Percentiles rank a stretch among this genome's conserved stretches.
Conservation (phyloP, 305 asterid species). For the Fraxinus albicans region DNA sequence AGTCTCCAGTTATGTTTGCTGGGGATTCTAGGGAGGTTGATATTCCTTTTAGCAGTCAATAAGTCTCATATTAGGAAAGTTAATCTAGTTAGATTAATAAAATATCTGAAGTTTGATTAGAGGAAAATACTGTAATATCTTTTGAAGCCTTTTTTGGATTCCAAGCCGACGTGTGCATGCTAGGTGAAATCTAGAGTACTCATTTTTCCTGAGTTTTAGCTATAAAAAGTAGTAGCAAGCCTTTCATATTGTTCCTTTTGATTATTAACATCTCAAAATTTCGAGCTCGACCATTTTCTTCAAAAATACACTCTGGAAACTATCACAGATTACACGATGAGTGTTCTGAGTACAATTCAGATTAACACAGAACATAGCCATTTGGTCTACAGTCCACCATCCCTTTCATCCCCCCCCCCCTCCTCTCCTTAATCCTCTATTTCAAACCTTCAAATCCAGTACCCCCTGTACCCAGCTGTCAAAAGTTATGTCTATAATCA, state of each 20-base stretch:
- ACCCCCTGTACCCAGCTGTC: too few species aligned
- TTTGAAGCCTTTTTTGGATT: background rate
- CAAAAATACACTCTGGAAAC: background rate
- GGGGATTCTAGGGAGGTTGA: background rate
- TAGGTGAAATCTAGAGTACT: background rate
- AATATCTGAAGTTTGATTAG: background rate
- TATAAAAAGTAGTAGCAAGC: background rate
- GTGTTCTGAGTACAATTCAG: background rate
- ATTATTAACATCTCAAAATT: background rate
- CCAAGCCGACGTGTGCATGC: background rate
- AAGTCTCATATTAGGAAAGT: background rate
- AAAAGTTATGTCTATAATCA: too few species aligned
- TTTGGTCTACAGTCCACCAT: background rate
- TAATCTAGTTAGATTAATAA: background rate
- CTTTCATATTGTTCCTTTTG: background rate
- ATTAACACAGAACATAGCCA: slow-evolving; percentile 34
- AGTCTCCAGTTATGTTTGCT: background rate
- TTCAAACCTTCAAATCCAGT: too few species aligned
- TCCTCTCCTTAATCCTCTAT: background rate
- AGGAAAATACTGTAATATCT: background rate
- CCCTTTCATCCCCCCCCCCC: background rate
- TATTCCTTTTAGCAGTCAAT: background rate
- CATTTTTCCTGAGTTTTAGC: background rate
- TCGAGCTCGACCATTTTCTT: background rate
- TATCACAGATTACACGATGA: background rate